Base-by-base conservation (phyloP, 2,329 filamentous ascomycete species). In the Colletotrichum phormii region DNA sequence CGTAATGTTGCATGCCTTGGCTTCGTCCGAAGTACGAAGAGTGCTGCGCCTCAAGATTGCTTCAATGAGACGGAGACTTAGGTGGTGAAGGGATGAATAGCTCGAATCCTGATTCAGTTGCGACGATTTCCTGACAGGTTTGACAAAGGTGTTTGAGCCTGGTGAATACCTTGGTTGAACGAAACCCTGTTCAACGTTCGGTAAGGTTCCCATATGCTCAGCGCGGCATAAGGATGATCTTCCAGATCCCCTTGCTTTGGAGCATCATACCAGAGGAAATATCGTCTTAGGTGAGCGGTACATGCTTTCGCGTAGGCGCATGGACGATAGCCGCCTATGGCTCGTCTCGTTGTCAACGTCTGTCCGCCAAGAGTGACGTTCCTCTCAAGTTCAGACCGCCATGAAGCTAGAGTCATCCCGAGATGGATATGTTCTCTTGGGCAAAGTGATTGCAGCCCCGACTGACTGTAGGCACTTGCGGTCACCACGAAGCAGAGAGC, bases 91-190 rank as follows among this genome's bases (percentile, higher is more conserved):
- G 55, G 46, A 72, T 9, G 33, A 60, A 35, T 26, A 31, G 42
- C 53, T 15, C 35, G 24, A 3, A 46, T 26, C 33, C 12, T n/a
- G 51, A 22, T 33, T 8, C 33, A 46, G 22, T 49, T 69, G 24
- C 53, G 59, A 69, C 54, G 65, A 60, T 37, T 51, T 51, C 42
- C 29, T 72, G 51, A 37, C 37, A 22, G n/a, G n/a, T n/a, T n/a
- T n/a, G n/a, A n/a, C n/a, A n/a, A 35, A 13, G 49, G 49, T 9
- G 57, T n/a, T n/a, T 42, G 53, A 59, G 42, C 6, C 46, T 31
- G 15, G 35, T 22, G 37, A 53, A 18, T 62, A 22, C 18, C 42
- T 51, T 31, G 64, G n/a, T 51, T 59, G 37, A 33, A 42, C 53
- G 24, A 26, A 33, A 46, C 1, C 11, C 31, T 26, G 29, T 29